Evolutionary conservation across 139 green algal genomes (phyloP).

Genomic region (Zygnema circumcarinatum): DNA sequence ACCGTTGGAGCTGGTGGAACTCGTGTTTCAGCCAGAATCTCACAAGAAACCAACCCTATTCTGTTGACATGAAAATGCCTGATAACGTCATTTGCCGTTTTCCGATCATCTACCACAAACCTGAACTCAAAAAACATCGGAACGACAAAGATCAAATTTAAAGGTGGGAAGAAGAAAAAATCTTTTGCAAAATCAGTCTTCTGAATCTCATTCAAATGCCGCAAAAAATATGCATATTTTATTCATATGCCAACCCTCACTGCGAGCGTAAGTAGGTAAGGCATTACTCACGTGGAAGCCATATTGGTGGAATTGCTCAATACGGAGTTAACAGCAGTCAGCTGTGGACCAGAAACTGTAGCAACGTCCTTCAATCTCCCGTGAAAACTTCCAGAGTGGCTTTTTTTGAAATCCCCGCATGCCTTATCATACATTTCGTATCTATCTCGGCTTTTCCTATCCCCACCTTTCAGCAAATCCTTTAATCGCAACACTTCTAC

Average conservation of each 20-base stretch:
- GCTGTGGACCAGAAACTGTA: background rate
- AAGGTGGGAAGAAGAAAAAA: no score
- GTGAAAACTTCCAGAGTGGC: background rate
- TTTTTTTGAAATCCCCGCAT: background rate
- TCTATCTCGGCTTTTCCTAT: background rate
- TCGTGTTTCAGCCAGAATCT: background rate
- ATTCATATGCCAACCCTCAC: no score
- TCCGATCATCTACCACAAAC: conserved; percentile 20
- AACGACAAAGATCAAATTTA: no score
- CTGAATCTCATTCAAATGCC: no score
- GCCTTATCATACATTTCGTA: conserved; percentile 28
- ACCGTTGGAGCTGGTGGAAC: background rate
- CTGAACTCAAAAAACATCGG: background rate
- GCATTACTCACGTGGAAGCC: conserved; percentile 19
- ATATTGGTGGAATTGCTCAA: conserved; percentile 20
- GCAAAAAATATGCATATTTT: no score
- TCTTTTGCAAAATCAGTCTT: no score
- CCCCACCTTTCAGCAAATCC: background rate
- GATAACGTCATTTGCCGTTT: conserved; percentile 14
- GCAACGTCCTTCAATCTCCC: conserved; percentile 23
- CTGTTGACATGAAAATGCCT: conserved; percentile 14
- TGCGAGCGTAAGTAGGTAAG: no score
- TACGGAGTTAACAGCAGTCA: conserved; percentile 25
- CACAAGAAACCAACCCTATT: conserved; percentile 22
- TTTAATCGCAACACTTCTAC: background rate